Base-by-base conservation (phyloP, 2,329 filamentous ascomycete genomes). In the Fusarium goolgardi region DNA sequence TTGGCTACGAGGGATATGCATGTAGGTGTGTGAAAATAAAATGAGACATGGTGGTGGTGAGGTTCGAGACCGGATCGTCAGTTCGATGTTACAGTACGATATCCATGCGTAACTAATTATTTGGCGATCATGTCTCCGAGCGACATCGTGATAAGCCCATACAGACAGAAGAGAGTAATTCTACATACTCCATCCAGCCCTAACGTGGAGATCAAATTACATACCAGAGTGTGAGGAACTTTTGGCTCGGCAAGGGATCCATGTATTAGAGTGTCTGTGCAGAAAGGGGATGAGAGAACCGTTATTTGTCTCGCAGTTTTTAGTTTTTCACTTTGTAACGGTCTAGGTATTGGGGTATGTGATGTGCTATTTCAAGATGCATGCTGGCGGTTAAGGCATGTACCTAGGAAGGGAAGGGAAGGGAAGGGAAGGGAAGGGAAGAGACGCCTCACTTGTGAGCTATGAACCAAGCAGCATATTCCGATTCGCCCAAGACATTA, bases 1-100 rank as follows among this genome's bases (percentile, higher is more conserved):
- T 45, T 7, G 27, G 20, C 29, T 21, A 34, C 9, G 31, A 34
- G 31, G 15, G n/a, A 34, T 41, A 31, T 35, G 29, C 27, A 50
- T 50, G 44, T 20, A 29, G 23, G 25, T 55, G 25, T 25, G 39
- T 45, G 27, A 56, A 44, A 46, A 43, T 63, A 32, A 65, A 62
- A 68, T 65, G 55, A 62, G 55, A 41, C n/a, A 25, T 35, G 32
- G 44, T 51, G 16, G 25, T 54, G 41, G 23, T 34, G 44, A 58
- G 61, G 47, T 69, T 68, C 65, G 50, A 68, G 65, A 66, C 65
- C 45, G 34, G 65, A 68, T 69, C 65, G 44, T 43, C 65, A 60
- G 56, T 46, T 51, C 31, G 31, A 61, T 43, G 57, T 58, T 45
- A 50, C 65, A 47, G 59, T 56, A 46, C 65, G 45, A 68, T 53